Evolutionary conservation across 225 moss, liverwort and hornwort species (phyloP), one percentile per base, ranked within the genome.

Genomic region (Sphagnum tenellum): DNA sequence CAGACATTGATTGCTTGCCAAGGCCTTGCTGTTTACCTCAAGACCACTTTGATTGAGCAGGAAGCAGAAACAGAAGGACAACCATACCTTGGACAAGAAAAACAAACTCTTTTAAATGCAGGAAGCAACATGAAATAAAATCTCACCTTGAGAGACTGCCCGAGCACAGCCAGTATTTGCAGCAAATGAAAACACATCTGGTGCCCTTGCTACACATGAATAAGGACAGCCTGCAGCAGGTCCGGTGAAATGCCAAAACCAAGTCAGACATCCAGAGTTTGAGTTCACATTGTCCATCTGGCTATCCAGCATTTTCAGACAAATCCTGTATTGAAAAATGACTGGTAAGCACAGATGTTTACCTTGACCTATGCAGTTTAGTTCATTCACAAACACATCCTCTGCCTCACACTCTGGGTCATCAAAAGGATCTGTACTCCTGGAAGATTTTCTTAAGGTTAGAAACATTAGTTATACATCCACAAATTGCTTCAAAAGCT

Each of bases 331-430:
- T 29, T 29, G 29, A 29, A 29, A 29, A 1, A 29, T 29, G 29
- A 29, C 29, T 29, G 29, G 29, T 29, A 29, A 29, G 29, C 29
- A 29, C 29, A 29, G 29, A 29, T 29, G 29, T 29, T 29, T 29
- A 98, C 96, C 90, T 90, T 82, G 79, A 76, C 98, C 98, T 56
- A 93, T 87, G 77, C 98, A 98, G 57, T 85, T 86, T 72, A 87
- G 76, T 73, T 98, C 98, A 57, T 90, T 90, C 60, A 98, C 98
- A 69, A 98, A 98, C 0, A 98, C 81, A 75, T 93, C 89, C 66
- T 89, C 88, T 50, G 98, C 93, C 60, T 81, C 78, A 66, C 98
- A 90, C 74, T 98, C 98, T 7, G 93, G 98, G 10, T 89, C 80
- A 65, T 79, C 77, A 68, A 98, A 93, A 5, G 93, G 90, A 79